Evolutionary conservation across 768 basidiomycete species (phyloP).

Genomic region (Kwoniella bestiolae): DNA sequence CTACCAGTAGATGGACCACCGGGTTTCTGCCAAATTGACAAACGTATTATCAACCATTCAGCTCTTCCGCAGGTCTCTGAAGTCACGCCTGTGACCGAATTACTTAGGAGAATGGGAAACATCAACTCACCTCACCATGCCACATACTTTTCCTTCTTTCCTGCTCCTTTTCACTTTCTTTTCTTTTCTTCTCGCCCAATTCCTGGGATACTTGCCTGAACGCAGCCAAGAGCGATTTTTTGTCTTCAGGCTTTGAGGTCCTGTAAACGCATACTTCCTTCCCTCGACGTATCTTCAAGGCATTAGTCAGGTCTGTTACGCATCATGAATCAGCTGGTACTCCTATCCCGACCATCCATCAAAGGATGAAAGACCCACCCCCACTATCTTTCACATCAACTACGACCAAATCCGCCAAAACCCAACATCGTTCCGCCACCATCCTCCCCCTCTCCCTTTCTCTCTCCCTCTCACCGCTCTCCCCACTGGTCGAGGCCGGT

Average conservation of each 20-base stretch:
- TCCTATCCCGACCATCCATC: no score
- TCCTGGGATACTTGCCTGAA: slow-evolving; percentile 94
- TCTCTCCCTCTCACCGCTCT: slow-evolving; percentile 38
- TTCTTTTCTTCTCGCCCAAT: slow-evolving; percentile 80
- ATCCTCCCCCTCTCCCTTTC: slow-evolving; percentile 67
- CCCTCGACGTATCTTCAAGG: slow-evolving; percentile 89
- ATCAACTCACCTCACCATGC: slow-evolving; percentile 58
- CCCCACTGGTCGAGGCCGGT: slow-evolving; percentile 6
- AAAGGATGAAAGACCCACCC: no score
- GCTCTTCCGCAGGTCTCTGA: no score
- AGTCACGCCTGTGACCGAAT: no score
- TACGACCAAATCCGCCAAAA: slow-evolving; percentile 88
- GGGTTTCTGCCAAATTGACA: slow-evolving; percentile 13
- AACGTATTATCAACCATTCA: neutral
- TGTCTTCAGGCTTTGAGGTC: slow-evolving; percentile 77
- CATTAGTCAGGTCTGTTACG: slow-evolving; percentile 76
- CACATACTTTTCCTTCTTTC: slow-evolving; percentile 73
- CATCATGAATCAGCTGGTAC: slow-evolving; percentile 15
- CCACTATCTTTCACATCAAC: slow-evolving; percentile 94
- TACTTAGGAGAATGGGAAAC: no score
- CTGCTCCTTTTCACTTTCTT: slow-evolving; percentile 91
- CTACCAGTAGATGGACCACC: slow-evolving; percentile 4
- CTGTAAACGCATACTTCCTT: slow-evolving; percentile 96
- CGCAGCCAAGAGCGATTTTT: slow-evolving; percentile 79
- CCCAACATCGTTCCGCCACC: slow-evolving; percentile 92